Percentiles rank a stretch among this genome's conserved stretches.
Evolutionary conservation across 495 filamentous ascomycete species (phyloP).

Genomic region (Xylaria scruposa): DNA sequence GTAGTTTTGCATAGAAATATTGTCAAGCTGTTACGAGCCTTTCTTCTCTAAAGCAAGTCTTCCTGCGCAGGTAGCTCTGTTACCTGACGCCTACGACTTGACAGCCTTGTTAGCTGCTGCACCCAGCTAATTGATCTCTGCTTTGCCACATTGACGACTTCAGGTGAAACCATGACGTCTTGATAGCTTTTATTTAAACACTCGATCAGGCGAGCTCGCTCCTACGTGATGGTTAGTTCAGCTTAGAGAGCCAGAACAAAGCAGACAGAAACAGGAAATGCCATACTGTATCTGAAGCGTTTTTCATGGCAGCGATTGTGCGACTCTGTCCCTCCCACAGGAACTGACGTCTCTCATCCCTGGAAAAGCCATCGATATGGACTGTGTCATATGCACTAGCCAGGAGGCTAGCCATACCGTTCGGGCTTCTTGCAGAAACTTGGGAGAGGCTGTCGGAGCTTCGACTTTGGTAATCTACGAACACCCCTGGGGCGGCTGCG

Average conservation of each 20-base stretch:
- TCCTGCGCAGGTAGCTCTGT: neutral
- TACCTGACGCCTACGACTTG: neutral
- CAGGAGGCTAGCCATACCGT: neutral
- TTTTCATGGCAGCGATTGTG: neutral
- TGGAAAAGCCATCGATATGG: neutral
- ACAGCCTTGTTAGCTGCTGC: neutral
- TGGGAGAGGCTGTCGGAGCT: neutral
- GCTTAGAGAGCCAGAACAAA: neutral
- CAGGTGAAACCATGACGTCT: neutral
- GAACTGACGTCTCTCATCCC: neutral
- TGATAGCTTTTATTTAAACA: constrained; percentile 4
- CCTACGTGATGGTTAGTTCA: neutral
- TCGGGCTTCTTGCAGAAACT: neutral
- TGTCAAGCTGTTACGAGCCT: neutral
- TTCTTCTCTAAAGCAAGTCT: neutral
- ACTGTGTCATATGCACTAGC: neutral
- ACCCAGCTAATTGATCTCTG: constrained; percentile 6
- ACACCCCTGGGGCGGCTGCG: neutral
- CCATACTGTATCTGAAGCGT: neutral
- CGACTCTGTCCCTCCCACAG: neutral
- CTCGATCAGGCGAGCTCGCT: neutral
- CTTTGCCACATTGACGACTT: neutral
- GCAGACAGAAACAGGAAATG: neutral
- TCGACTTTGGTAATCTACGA: neutral
- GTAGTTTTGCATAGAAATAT: no score